A percentile compares a stretch with the other conserved stretches of the same genome.
Evolutionary conservation across 2,329 filamentous ascomycete species (phyloP).

Genomic region (Leptodontidium sp.): DNA sequence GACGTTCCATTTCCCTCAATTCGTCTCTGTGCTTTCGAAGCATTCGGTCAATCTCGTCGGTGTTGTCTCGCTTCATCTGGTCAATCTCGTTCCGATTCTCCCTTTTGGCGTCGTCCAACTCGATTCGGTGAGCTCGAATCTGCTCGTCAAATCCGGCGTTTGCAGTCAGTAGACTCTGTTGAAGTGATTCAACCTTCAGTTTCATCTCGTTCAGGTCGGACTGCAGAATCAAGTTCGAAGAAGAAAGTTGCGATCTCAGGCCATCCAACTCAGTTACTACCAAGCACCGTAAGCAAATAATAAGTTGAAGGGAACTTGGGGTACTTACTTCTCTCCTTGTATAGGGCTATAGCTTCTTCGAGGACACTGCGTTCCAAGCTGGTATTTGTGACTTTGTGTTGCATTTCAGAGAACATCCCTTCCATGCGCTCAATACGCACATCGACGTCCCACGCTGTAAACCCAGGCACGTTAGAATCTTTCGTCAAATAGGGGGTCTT

Average conservation of each 20-base stretch:
- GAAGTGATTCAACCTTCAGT: slow-evolving; percentile 44
- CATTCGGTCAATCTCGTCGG: slow-evolving; percentile 64
- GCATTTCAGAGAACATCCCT: slow-evolving; percentile 73
- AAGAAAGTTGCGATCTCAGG: slow-evolving; percentile 43
- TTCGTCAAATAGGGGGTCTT: slow-evolving; percentile 70
- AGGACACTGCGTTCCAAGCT: slow-evolving; percentile 72
- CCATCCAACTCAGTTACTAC: slow-evolving; percentile 59
- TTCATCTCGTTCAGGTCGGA: slow-evolving; percentile 72
- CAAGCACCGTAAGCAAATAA: slow-evolving; percentile 23
- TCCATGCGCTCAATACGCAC: slow-evolving; percentile 80
- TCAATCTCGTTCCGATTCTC: slow-evolving; percentile 65
- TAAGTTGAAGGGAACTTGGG: background rate
- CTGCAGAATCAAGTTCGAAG: slow-evolving; percentile 62
- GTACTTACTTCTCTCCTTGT: slow-evolving; percentile 65
- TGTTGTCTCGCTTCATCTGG: slow-evolving; percentile 57
- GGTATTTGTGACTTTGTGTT: slow-evolving; percentile 75
- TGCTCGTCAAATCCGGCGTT: slow-evolving; percentile 60
- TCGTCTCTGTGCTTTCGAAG: slow-evolving; percentile 72
- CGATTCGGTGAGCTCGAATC: slow-evolving; percentile 56
- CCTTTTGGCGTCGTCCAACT: slow-evolving; percentile 62
- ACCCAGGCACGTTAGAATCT: slow-evolving; percentile 73
- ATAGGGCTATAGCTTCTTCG: slow-evolving; percentile 77
- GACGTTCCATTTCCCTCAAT: slow-evolving; percentile 68
- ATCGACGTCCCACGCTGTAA: slow-evolving; percentile 81
- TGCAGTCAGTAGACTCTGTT: slow-evolving; percentile 55